A percentile compares a stretch with the other conserved stretches of the same genome.
These are phyloP conservation scores for Spinacia oleracea DNA, from an alignment of 179 eudicot genomes.

Conservation along the genomic window DNA sequence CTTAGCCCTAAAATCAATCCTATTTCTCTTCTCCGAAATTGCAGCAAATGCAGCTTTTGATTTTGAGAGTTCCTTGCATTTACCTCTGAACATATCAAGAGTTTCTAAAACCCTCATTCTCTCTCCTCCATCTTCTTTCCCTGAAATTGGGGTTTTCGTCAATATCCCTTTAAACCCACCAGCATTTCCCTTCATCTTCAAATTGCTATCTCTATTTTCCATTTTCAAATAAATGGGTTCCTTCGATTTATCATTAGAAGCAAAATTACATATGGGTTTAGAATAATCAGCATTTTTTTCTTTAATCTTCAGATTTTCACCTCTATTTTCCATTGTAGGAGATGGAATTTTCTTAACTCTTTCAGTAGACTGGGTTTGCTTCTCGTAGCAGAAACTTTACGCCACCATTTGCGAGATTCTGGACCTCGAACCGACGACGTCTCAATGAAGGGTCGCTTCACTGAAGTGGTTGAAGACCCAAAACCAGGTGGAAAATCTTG, in stretches of 20 bases:
- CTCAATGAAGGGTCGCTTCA: background rate
- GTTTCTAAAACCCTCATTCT: background rate
- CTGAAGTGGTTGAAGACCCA: background rate
- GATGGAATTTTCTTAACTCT: constrained; percentile 11
- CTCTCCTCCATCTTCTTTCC: background rate
- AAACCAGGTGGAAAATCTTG: background rate
- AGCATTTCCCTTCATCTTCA: background rate
- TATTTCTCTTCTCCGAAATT: background rate
- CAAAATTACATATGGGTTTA: background rate
- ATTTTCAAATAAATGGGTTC: background rate
- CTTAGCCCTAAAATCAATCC: constrained; percentile 17
- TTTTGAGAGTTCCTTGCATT: constrained; percentile 5
- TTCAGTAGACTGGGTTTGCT: constrained; percentile 1
- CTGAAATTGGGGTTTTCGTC: background rate
- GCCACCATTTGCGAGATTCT: constrained; percentile 9
- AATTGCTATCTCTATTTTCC: background rate
- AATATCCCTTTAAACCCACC: background rate
- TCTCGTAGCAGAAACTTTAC: constrained; percentile 16
- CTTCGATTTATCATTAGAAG: background rate
- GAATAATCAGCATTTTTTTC: background rate
- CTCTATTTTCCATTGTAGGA: background rate
- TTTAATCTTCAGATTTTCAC: background rate
- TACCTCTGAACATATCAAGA: constrained; percentile 2
- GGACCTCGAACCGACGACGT: background rate
- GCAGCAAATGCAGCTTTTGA: background rate